Evolutionary conservation across 2,329 filamentous ascomycete species (phyloP), one percentile per base, ranked within the genome.

Genomic region (Ilyonectria mors-panacis): DNA sequence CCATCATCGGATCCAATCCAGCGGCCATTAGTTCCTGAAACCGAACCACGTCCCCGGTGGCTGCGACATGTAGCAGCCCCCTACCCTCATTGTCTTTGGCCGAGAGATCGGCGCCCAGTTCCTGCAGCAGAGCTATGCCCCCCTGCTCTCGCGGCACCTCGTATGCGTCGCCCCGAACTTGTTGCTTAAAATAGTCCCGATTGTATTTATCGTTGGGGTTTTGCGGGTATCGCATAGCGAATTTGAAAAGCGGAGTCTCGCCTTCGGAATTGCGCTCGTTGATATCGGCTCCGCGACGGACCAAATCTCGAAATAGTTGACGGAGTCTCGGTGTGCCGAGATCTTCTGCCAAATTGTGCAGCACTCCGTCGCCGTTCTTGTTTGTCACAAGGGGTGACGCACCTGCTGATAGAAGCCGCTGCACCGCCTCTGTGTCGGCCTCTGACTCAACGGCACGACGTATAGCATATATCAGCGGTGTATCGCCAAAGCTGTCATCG

Each of bases 51-150:
- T 54, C 54, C 37, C 60, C 65, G 21, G 47, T 19, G n/a, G 67
- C 71, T 5, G 72, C 73, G 10, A 70, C 59, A 39, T 79, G 77
- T 51, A 79, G 42, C 37, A 78, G 48, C 2, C 67, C 66, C 45
- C 71, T 61, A 4, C 77, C 77, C 6, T 45, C 48, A n/a, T 65
- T 28, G 50, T 78, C 73, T 30, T 39, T 54, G 6, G 59, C 73
- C 4, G 13, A 37, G 23, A 76, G 72, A 55, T 79, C 74, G 8
- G 68, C 73, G 10, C 73, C 74, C 1, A 64, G 57, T 15, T 66
- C 64, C 26, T 63, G 61, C 4, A 74, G 54, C 21, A 65, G 26
- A 28, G 55, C 58, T 15, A 67, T 23, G 19, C 60, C 61, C 37
- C 39, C 57, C 7, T 45, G 23, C 28, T 66, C 58, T 26, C 37